Evolutionary conservation across 768 basidiomycete genomes (phyloP).

Genomic region (Lactarius quietus): DNA sequence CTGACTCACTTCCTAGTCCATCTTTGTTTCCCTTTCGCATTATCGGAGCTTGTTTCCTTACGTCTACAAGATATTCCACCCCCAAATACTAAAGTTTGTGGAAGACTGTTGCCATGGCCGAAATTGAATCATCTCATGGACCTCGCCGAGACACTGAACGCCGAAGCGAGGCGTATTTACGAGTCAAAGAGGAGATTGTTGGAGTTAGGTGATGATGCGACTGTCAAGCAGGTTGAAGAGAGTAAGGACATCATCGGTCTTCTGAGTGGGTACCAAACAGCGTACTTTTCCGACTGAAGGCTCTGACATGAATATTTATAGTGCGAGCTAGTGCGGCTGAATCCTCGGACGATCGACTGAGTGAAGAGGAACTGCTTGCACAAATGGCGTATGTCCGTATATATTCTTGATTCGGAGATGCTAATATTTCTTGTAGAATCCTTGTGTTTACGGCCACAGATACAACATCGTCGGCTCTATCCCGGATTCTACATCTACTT

Average conservation of each 20-base stretch:
- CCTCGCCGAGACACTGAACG: slow-evolving; percentile 33
- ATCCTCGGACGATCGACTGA: slow-evolving; percentile 27
- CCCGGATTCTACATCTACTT: background rate
- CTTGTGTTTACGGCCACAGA: slow-evolving; percentile 20
- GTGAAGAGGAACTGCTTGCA: slow-evolving; percentile 38
- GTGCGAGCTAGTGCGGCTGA: slow-evolving; percentile 31
- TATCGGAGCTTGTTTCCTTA: slow-evolving; percentile 11
- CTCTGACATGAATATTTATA: slow-evolving; percentile 20
- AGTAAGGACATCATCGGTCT: background rate
- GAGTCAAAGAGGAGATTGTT: slow-evolving; percentile 38
- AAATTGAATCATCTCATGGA: slow-evolving; percentile 33
- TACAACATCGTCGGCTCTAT: background rate
- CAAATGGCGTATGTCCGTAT: slow-evolving; percentile 34
- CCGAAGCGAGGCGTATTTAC: slow-evolving; percentile 37
- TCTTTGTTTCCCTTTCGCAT: slow-evolving; percentile 2
- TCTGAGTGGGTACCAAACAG: background rate
- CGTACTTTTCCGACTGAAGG: background rate
- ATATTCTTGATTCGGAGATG: background rate
- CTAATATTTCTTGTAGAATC: slow-evolving; percentile 5
- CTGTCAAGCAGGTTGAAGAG: background rate
- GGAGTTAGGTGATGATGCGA: slow-evolving; percentile 27
- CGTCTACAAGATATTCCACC: slow-evolving; percentile 22
- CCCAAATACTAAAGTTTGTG: slow-evolving; percentile 35
- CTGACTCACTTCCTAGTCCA: slow-evolving; percentile 12
- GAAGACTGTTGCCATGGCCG: slow-evolving; percentile 35